A percentile compares a stretch with the other conserved stretches of the same genome.
Evolutionary conservation across 164 flowering plant species (phyloP).

Genomic region (Umbilicus rupestris): DNA sequence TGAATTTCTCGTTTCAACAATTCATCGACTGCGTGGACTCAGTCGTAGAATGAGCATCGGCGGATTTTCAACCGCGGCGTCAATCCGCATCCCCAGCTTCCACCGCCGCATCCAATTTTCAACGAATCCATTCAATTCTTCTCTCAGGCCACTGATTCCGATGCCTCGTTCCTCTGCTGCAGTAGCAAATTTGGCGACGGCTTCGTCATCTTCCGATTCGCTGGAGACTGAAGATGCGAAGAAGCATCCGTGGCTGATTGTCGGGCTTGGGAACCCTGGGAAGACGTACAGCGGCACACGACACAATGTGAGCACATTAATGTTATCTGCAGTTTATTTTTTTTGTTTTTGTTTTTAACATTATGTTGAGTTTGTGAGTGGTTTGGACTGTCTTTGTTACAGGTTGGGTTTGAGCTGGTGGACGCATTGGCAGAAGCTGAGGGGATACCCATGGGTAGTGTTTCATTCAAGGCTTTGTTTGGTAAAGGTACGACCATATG

Average conservation of each 20-base stretch:
- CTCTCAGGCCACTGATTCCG: neutral
- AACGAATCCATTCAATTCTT: neutral
- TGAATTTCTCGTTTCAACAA: no score
- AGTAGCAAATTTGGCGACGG: neutral
- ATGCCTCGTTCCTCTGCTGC: neutral
- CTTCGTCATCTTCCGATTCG: neutral
- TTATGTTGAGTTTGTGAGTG: neutral
- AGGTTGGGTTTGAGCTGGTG: constrained; percentile 94
- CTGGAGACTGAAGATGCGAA: neutral
- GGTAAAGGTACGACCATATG: constrained; percentile 63
- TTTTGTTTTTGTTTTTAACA: neutral
- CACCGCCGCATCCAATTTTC: neutral
- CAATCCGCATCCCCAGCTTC: neutral
- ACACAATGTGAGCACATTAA: constrained; percentile 1
- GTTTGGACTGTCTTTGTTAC: constrained; percentile 1
- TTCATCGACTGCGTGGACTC: no score
- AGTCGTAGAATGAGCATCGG: no score
- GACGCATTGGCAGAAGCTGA: constrained; percentile 80
- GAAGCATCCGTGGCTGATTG: constrained; percentile 12
- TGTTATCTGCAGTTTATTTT: no score
- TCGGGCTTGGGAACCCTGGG: constrained; percentile 12
- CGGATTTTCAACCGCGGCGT: neutral
- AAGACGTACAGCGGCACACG: constrained; percentile 7
- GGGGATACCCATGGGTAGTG: constrained; percentile 63
- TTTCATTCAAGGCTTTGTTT: constrained; percentile 59